Evolutionary conservation across 306 rosid genomes (phyloP).

Genomic region (Castanospermum australe): DNA sequence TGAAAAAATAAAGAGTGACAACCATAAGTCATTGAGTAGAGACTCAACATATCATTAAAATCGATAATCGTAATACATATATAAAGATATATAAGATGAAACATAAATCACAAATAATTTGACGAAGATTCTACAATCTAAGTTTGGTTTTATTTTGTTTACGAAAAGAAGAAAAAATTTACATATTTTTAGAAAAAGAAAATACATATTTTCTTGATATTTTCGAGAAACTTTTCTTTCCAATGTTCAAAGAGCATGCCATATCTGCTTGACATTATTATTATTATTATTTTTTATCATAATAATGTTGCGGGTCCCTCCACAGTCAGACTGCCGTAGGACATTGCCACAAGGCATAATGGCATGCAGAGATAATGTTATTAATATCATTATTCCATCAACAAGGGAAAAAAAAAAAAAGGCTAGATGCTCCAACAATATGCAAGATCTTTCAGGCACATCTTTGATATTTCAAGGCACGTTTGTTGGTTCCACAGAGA

Average conservation of each 20-base stretch:
- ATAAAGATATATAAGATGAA: background rate
- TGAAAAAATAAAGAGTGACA: slow-evolving; percentile 35
- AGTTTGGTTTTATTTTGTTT: background rate
- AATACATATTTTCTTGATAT: background rate
- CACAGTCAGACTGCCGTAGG: background rate
- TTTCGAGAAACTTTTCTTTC: background rate
- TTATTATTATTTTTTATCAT: background rate
- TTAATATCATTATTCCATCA: background rate
- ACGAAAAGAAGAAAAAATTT: background rate
- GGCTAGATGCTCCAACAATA: background rate
- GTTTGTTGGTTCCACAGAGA: background rate
- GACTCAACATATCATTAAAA: background rate
- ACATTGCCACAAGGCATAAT: background rate
- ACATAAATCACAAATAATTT: background rate
- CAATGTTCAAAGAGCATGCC: background rate
- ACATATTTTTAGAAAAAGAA: background rate
- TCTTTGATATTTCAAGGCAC: slow-evolving; percentile 1
- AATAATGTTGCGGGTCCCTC: background rate
- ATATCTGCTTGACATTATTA: background rate
- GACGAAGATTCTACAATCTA: background rate
- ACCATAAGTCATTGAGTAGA: slow-evolving; percentile 13
- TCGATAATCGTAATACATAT: background rate
- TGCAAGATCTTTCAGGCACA: background rate
- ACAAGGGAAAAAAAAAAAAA: background rate
- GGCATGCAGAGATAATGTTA: background rate